Evolutionary conservation across 225 moss, liverwort and hornwort species (phyloP).

Genomic region (Antitrichia curtipendula): DNA sequence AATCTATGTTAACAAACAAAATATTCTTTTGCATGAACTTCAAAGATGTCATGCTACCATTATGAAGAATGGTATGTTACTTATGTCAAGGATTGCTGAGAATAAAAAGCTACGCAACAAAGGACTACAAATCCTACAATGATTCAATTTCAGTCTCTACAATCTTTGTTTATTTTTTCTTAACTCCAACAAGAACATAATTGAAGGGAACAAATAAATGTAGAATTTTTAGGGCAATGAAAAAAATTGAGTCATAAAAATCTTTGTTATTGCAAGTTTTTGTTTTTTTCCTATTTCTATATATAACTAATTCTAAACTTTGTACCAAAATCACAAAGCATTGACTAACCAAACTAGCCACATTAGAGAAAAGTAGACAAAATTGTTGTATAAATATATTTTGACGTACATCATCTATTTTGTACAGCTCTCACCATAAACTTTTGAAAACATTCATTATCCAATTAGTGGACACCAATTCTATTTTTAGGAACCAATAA

Average conservation of each 20-base stretch:
- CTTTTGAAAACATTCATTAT: background rate
- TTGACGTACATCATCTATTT: background rate
- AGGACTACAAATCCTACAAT: background rate
- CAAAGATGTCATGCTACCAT: rapidly evolving
- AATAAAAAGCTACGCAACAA: background rate
- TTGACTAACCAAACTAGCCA: rapidly evolving
- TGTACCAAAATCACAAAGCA: background rate
- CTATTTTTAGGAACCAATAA: background rate
- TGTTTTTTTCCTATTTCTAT: background rate
- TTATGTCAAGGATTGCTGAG: background rate
- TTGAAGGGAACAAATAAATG: rapidly evolving
- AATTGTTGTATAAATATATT: background rate
- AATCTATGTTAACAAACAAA: background rate
- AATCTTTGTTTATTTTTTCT: background rate
- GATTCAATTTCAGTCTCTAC: background rate
- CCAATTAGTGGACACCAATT: background rate
- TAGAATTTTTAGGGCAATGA: background rate
- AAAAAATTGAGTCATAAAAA: background rate
- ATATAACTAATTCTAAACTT: background rate
- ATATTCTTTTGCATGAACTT: background rate
- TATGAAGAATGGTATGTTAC: background rate
- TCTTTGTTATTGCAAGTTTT: background rate
- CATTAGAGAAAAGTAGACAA: rapidly evolving
- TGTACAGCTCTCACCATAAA: background rate
- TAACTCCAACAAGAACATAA: background rate